Percentiles rank a stretch among this genome's conserved stretches.
Evolutionary conservation across 75 land plant genomes (phyloP).

Genomic region (Gnetum montanum): DNA sequence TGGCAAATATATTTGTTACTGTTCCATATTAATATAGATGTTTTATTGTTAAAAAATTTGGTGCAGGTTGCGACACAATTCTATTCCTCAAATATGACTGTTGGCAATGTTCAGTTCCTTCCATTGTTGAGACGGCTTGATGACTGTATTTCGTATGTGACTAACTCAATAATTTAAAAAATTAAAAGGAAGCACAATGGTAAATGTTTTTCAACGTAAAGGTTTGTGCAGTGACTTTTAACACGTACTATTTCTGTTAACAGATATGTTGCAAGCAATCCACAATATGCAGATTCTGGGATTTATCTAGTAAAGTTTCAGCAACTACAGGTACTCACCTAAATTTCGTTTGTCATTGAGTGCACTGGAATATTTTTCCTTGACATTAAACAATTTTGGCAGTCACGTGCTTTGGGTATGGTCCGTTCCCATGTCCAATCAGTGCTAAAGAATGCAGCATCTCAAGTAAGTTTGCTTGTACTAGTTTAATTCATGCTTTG

Average conservation of each 20-base stretch:
- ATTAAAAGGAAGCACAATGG: too few species aligned
- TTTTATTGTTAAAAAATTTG: neutral
- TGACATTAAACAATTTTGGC: constrained; percentile 10
- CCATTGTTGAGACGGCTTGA: constrained; percentile 88
- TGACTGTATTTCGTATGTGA: constrained; percentile 86
- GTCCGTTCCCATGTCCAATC: constrained; percentile 84
- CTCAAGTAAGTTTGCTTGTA: constrained; percentile 48
- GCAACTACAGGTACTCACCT: constrained; percentile 72
- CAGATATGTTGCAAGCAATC: constrained; percentile 84
- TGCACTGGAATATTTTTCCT: too few species aligned
- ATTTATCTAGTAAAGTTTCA: constrained; percentile 91
- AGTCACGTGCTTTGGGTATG: constrained; percentile 95
- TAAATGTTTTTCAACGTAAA: too few species aligned
- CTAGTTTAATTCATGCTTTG: neutral
- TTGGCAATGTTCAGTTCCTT: constrained; percentile 69
- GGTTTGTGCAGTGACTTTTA: too few species aligned
- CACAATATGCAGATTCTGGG: constrained; percentile 94
- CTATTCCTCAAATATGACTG: constrained; percentile 85
- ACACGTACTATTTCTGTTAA: too few species aligned
- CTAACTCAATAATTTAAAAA: neutral
- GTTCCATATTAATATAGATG: neutral
- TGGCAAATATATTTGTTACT: neutral
- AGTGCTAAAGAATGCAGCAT: constrained; percentile 73
- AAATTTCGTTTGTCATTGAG: too few species aligned
- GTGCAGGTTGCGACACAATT: constrained; percentile 70